A percentile compares a stretch with the other conserved stretches of the same genome.
Evolutionary conservation across 169 alveolate species (phyloP).

Genomic region (Babesia ovata): DNA sequence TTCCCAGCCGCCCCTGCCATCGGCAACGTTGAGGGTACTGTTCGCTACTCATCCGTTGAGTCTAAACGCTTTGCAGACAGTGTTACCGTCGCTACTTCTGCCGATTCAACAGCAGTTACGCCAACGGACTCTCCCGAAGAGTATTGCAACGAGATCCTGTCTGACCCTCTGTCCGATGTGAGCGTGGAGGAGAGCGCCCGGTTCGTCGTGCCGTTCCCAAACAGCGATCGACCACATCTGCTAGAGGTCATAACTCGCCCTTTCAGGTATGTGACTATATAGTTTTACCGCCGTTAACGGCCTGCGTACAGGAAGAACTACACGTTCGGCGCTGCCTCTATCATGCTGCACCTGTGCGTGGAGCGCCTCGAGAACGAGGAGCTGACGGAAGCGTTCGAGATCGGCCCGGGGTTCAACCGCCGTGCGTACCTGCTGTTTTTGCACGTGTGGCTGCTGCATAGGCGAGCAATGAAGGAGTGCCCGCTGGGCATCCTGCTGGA

Average conservation of each 20-base stretch:
- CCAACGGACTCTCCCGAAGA: background rate
- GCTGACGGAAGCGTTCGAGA: slow-evolving; percentile 59
- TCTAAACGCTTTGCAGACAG: no score
- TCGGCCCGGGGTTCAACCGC: slow-evolving; percentile 75
- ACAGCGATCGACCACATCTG: slow-evolving; percentile 29
- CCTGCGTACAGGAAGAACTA: slow-evolving; percentile 26
- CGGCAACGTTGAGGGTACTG: no score
- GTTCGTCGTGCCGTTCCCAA: slow-evolving; percentile 59
- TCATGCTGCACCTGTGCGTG: slow-evolving; percentile 73
- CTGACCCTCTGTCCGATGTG: slow-evolving; percentile 57
- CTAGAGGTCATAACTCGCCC: slow-evolving; percentile 49
- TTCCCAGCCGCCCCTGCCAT: no score
- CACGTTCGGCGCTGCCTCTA: slow-evolving; percentile 69
- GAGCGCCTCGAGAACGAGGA: slow-evolving; percentile 78
- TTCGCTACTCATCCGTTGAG: no score
- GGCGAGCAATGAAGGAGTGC: slow-evolving; percentile 69
- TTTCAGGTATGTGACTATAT: slow-evolving; percentile 33
- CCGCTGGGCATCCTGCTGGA: slow-evolving; percentile 75
- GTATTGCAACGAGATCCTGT: slow-evolving; percentile 47
- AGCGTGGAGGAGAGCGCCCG: slow-evolving; percentile 40
- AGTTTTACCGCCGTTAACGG: background rate
- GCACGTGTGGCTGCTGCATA: slow-evolving; percentile 76
- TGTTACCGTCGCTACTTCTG: no score
- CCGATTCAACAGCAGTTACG: no score
- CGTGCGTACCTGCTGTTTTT: slow-evolving; percentile 72